These are phyloP conservation scores for Chloris gayana DNA, from an alignment of 176 grass and related monocot species.

Conservation along the genomic window DNA sequence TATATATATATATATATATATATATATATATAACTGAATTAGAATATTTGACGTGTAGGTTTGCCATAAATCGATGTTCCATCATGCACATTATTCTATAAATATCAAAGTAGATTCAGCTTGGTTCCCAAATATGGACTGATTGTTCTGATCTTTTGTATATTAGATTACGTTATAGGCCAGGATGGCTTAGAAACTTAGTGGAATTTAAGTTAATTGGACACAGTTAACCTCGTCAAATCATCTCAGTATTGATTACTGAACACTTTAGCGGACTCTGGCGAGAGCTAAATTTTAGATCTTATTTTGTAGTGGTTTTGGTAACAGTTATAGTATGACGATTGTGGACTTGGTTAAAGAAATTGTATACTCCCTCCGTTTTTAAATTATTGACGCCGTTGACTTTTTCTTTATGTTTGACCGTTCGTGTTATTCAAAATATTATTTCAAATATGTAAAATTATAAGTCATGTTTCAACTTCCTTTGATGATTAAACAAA, in stretches of 20 bases:
- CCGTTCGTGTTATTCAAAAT: no score
- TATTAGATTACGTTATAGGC: slow-evolving; percentile 40
- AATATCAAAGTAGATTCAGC: slow-evolving; percentile 29
- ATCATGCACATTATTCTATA: slow-evolving; percentile 29
- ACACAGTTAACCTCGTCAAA: not conserved
- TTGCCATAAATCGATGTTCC: slow-evolving; percentile 29
- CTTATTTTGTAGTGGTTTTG: not conserved
- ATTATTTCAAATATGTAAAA: no score
- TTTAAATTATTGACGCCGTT: no score
- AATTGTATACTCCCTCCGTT: no score
- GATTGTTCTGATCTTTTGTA: not conserved
- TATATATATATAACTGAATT: slow-evolving; percentile 12
- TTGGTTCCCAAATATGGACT: slow-evolving; percentile 25
- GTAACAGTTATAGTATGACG: not conserved
- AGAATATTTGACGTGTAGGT: slow-evolving; percentile 33
- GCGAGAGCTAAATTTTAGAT: not conserved
- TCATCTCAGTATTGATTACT: not conserved
- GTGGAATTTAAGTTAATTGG: not conserved
- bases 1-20: slow-evolving; percentile 10
- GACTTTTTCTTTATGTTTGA: no score
- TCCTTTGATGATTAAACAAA: no score
- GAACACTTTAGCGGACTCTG: not conserved
- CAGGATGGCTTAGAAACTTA: slow-evolving; percentile 16
- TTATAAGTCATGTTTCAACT: no score
- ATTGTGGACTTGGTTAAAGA: not conserved